These are phyloP conservation scores for Talaromyces wortmannii DNA, from an alignment of 495 filamentous ascomycete species.

Conservation along the genomic window DNA sequence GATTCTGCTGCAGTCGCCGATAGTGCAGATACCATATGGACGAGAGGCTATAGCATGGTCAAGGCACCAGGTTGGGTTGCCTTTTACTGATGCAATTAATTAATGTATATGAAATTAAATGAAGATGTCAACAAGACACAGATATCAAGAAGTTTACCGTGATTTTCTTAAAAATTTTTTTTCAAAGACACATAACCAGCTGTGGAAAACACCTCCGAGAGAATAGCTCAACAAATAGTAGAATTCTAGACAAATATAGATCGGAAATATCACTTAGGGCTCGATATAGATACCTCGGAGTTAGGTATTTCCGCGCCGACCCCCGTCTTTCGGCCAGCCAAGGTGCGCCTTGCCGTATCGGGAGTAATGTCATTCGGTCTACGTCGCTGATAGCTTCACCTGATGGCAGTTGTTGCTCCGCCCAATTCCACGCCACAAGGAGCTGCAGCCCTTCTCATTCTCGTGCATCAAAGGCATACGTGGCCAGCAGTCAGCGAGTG, in stretches of 20 bases:
- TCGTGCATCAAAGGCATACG: background rate
- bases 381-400: conserved; percentile 2
- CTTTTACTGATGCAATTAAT: too few species aligned
- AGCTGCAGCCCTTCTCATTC: background rate
- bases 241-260: too few species aligned
- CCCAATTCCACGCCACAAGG: background rate
- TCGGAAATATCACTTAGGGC: too few species aligned
- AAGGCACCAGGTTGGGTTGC: background rate
- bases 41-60: background rate
- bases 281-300: too few species aligned
- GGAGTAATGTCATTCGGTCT: conserved; percentile 2
- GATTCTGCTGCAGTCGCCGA: background rate
- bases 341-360: background rate
- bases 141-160: too few species aligned
- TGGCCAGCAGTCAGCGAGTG: background rate
- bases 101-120: too few species aligned
- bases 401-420: background rate
- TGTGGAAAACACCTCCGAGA: too few species aligned
- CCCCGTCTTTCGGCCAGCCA: background rate
- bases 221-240: too few species aligned
- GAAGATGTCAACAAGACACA: too few species aligned
- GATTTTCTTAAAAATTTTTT: too few species aligned
- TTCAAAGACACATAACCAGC: too few species aligned
- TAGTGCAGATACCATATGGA: background rate
- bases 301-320: too few species aligned